Evolutionary conservation across 768 basidiomycete genomes (phyloP).

Genomic region (Leccinum arenicola): DNA sequence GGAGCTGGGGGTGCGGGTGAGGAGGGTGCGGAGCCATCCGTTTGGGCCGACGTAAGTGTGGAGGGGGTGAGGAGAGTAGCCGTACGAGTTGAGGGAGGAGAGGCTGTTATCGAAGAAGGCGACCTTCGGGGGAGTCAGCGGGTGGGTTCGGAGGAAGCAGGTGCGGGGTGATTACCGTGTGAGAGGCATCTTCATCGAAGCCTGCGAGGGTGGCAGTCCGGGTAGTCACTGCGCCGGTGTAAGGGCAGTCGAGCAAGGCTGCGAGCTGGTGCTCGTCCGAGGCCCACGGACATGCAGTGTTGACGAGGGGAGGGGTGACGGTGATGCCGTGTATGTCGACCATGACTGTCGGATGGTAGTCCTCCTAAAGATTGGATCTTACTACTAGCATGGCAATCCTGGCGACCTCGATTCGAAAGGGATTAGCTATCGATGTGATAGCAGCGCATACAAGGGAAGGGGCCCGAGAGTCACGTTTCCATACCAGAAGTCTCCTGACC

Average conservation of each 20-base stretch:
- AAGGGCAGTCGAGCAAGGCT: constrained; percentile 63
- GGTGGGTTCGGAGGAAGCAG: neutral
- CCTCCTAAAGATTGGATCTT: no score
- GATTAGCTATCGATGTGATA: no score
- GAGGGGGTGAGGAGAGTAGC: constrained; percentile 76
- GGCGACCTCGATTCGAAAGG: no score
- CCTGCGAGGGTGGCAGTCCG: constrained; percentile 72
- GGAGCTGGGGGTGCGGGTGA: constrained; percentile 32
- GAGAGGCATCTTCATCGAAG: constrained; percentile 59
- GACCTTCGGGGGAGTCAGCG: constrained; percentile 44
- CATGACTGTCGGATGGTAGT: constrained; percentile 36
- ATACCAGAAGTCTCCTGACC: no score
- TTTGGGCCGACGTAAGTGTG: constrained; percentile 47
- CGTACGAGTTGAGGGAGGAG: constrained; percentile 82
- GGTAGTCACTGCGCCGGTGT: constrained; percentile 79
- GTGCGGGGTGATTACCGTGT: constrained; percentile 46
- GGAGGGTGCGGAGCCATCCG: constrained; percentile 51
- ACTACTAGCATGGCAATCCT: no score
- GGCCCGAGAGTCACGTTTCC: no score
- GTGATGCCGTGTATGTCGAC: constrained; percentile 53
- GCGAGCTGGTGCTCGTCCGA: constrained; percentile 62
- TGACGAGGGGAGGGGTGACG: constrained; percentile 65
- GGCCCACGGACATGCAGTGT: constrained; percentile 82
- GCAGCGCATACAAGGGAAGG: no score
- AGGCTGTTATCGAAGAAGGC: constrained; percentile 48